Percentiles rank a stretch among this genome's conserved stretches.
Evolutionary conservation across 139 green algal genomes (phyloP).

Genomic region (Marvania coccoides): DNA sequence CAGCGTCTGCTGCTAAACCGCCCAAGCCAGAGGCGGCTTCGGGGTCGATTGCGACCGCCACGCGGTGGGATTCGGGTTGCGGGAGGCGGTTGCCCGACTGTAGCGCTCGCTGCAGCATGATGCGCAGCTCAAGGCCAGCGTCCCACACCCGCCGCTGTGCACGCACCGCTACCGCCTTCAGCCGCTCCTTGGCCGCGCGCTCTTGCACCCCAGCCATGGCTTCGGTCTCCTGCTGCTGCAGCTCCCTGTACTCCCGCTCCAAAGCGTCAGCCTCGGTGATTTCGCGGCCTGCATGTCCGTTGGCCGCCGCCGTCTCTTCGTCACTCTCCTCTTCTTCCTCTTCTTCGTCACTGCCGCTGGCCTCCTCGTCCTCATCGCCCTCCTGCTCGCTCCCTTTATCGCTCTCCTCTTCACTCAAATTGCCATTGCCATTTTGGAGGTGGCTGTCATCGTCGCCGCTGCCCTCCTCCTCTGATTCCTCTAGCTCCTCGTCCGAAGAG

Average conservation of each 20-base stretch:
- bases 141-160: constrained; percentile 55
- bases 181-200: constrained; percentile 22
- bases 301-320: not conserved
- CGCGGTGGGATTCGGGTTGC: not conserved
- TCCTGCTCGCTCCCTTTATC: not conserved
- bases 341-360: not conserved
- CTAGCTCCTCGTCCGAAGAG: not conserved
- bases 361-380: not conserved
- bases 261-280: constrained; percentile 37
- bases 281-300: not conserved
- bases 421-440: not conserved
- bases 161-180: constrained; percentile 32
- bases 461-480: not conserved
- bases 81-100: constrained; percentile 41
- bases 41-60: not conserved
- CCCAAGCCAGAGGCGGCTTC: constrained; percentile 3
- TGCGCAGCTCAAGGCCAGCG: constrained; percentile 55
- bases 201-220: constrained; percentile 13
- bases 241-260: constrained; percentile 35
- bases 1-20: constrained; percentile 4
- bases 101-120: constrained; percentile 58
- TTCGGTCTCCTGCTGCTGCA: constrained; percentile 20
- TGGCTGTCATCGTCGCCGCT: not conserved
- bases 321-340: not conserved
- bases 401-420: not conserved